Evolutionary conservation across 2,329 filamentous ascomycete genomes (phyloP).

Genomic region (Hypoxylon sp.): DNA sequence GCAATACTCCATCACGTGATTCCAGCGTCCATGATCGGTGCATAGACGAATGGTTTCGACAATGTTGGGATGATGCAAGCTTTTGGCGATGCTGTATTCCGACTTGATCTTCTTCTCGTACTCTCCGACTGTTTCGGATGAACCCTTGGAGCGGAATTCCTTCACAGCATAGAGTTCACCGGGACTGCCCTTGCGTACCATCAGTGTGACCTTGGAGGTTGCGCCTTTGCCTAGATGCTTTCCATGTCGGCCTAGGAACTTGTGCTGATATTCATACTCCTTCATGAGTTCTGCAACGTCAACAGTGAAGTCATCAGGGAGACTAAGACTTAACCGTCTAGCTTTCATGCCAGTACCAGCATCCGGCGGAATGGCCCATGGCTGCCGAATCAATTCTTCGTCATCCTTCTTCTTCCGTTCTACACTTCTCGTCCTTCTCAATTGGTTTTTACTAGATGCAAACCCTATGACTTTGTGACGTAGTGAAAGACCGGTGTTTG

Average conservation of each 20-base stretch:
- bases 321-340: slow-evolving; percentile 76
- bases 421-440: slow-evolving; percentile 42
- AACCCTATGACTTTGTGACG: slow-evolving; percentile 62
- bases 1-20: slow-evolving; percentile 95
- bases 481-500: slow-evolving; percentile 60
- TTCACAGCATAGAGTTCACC: slow-evolving; percentile 83
- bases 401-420: slow-evolving; percentile 44
- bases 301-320: slow-evolving; percentile 78
- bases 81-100: slow-evolving; percentile 88
- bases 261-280: slow-evolving; percentile 76
- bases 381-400: slow-evolving; percentile 55
- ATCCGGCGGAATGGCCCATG: slow-evolving; percentile 70
- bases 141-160: slow-evolving; percentile 79
- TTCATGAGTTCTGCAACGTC: slow-evolving; percentile 73
- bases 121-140: slow-evolving; percentile 73
- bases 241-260: slow-evolving; percentile 75
- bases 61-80: slow-evolving; percentile 85
- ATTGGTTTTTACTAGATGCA: slow-evolving; percentile 40
- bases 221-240: slow-evolving; percentile 83
- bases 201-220: slow-evolving; percentile 82
- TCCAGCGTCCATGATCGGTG: slow-evolving; percentile 78
- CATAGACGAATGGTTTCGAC: slow-evolving; percentile 82
- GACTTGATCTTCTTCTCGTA: slow-evolving; percentile 92
- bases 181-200: slow-evolving; percentile 73
- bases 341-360: slow-evolving; percentile 80